A percentile compares a stretch with the other conserved stretches of the same genome.
These are phyloP conservation scores for Globisporangium viniferum DNA, from an alignment of 352 stramenopile genomes.

Conservation along the genomic window DNA sequence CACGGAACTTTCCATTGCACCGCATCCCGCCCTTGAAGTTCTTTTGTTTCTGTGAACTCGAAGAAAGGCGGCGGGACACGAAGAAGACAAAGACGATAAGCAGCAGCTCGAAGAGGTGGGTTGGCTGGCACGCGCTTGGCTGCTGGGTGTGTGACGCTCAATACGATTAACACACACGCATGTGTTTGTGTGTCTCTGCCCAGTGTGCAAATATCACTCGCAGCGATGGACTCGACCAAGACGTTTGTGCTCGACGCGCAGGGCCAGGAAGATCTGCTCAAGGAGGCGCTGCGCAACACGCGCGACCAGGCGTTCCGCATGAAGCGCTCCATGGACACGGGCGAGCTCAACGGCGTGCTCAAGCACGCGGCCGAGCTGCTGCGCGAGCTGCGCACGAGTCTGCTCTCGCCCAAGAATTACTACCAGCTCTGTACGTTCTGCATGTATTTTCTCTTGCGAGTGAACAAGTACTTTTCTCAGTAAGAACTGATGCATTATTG, in stretches of 20 bases:
- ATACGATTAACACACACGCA: background rate
- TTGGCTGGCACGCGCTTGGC: background rate
- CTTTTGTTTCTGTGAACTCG: background rate
- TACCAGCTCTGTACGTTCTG: constrained; percentile 96
- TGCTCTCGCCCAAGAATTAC: constrained; percentile 98
- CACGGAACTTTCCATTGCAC: background rate
- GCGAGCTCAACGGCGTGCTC: constrained; percentile 72
- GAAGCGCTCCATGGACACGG: constrained; percentile 75
- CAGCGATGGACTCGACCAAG: constrained; percentile 12
- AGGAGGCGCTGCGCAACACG: constrained; percentile 68
- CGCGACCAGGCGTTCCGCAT: constrained; percentile 82
- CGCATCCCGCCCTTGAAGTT: background rate
- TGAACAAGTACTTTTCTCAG: background rate
- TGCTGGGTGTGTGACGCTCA: background rate
- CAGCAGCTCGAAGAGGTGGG: background rate
- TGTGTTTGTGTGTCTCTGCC: background rate
- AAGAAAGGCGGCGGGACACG: background rate
- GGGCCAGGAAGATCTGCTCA: constrained; percentile 66
- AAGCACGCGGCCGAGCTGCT: constrained; percentile 83
- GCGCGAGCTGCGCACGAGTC: constrained; percentile 78
- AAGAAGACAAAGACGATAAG: background rate
- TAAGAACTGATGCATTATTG: background rate
- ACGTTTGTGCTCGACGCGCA: constrained; percentile 62
- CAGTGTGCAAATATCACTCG: background rate
- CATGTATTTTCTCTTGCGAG: background rate